These are phyloP conservation scores for Kalaharituber pfeilii DNA, from an alignment of 2,329 filamentous ascomycete species.

Conservation along the genomic window DNA sequence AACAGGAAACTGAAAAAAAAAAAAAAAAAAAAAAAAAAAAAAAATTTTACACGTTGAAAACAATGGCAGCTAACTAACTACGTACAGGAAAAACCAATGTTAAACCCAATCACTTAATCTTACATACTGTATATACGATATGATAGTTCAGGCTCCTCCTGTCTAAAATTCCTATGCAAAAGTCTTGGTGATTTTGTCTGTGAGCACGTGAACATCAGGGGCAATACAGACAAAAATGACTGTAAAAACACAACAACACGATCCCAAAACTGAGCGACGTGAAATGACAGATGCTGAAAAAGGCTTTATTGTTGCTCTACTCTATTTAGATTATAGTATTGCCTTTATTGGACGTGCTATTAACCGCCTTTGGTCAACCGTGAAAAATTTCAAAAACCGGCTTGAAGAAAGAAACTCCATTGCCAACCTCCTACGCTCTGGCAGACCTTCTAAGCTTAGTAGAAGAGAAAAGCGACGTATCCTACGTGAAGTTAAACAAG, in stretches of 20 bases:
- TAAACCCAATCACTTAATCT: too few relatives aligned
- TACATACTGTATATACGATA: too few relatives aligned
- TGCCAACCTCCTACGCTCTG: neutral
- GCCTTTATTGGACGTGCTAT: neutral
- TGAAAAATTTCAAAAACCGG: constrained; percentile 1
- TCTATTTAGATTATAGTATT: neutral
- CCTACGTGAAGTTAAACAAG: neutral
- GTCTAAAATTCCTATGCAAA: too few relatives aligned
- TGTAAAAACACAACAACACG: neutral
- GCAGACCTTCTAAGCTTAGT: neutral
- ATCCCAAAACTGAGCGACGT: neutral
- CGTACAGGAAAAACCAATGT: too few relatives aligned
- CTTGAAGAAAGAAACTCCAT: neutral
- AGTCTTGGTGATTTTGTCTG: too few relatives aligned
- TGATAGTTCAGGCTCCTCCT: too few relatives aligned
- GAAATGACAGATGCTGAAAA: neutral
- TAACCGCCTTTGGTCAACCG: neutral
- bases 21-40: too few relatives aligned
- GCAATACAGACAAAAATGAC: neutral
- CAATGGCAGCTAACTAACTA: too few relatives aligned
- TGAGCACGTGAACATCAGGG: neutral
- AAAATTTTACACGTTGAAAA: too few relatives aligned
- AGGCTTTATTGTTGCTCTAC: neutral
- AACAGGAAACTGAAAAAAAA: too few relatives aligned
- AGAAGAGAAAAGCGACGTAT: neutral